Evolutionary conservation across 2,329 filamentous ascomycete species (phyloP).

Genomic region (Hypoxylon sp.): DNA sequence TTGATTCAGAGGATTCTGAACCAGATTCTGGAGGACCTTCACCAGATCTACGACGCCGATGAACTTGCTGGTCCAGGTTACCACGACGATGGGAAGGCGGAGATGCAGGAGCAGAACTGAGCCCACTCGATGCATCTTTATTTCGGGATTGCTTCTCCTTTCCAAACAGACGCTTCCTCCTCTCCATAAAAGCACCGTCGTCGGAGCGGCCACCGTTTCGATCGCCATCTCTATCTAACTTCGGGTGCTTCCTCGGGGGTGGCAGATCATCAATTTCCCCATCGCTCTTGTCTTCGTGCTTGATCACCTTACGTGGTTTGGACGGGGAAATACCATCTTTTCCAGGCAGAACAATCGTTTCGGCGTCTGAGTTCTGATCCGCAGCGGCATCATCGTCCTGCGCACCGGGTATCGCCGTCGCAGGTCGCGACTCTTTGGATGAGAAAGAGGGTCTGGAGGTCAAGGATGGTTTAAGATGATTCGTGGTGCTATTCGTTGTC

Average conservation of each 20-base stretch:
- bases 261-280: conserved; percentile 56
- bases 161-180: conserved; percentile 61
- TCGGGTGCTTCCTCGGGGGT: conserved; percentile 48
- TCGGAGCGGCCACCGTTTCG: conserved; percentile 45
- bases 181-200: conserved; percentile 51
- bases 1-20: conserved; percentile 59
- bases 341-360: conserved; percentile 73
- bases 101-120: conserved; percentile 67
- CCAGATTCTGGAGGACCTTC: conserved; percentile 61
- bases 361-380: conserved; percentile 74
- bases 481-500: conserved; percentile 35
- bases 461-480: conserved; percentile 33
- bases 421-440: conserved; percentile 45
- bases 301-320: conserved; percentile 69
- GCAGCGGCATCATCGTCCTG: conserved; percentile 55
- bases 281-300: conserved; percentile 70
- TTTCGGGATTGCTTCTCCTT: conserved; percentile 52
- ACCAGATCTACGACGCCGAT: conserved; percentile 52
- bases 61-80: conserved; percentile 40
- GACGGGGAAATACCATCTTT: conserved; percentile 72
- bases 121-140: conserved; percentile 64
- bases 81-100: conserved; percentile 55
- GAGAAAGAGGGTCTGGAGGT: conserved; percentile 40
- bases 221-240: conserved; percentile 46
- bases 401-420: conserved; percentile 45